Conservation (phyloP, 2,329 filamentous ascomycete genomes). For the Xylaria hypoxylon region DNA sequence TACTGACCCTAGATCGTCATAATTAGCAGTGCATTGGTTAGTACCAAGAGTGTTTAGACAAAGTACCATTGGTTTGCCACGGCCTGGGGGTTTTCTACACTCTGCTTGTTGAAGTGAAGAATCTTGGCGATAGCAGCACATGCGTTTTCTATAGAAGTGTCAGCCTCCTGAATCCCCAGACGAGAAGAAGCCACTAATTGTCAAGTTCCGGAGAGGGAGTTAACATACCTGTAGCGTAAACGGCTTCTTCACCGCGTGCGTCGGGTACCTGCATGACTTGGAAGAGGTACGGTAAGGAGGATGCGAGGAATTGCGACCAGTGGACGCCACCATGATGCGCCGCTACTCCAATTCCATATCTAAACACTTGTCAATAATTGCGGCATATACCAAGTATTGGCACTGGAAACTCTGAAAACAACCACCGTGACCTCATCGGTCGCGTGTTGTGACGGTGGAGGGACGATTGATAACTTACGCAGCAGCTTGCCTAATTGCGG, state of each 20-base stretch:
- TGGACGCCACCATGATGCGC: conserved; percentile 89
- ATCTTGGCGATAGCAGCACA: conserved; percentile 98
- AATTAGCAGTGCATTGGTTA: conserved; percentile 15
- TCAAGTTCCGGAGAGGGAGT: not conserved
- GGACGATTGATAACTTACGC: conserved; percentile 63
- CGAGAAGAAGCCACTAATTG: not conserved
- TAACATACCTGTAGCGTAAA: conserved; percentile 78
- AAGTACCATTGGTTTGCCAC: conserved; percentile 77
- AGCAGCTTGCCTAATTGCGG: conserved; percentile 94
- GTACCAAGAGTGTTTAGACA: conserved; percentile 3
- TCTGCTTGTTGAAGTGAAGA: conserved; percentile 84
- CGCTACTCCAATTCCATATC: conserved; percentile 89
- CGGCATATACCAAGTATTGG: too few relatives aligned
- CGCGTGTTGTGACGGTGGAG: not conserved
- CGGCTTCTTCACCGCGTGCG: conserved; percentile 88
- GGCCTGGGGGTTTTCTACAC: conserved; percentile 80
- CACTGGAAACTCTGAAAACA: not conserved
- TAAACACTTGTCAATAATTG: conserved; percentile 36
- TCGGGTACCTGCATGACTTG: conserved; percentile 84
- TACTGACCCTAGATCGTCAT: conserved; percentile 70
- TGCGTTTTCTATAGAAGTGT: conserved; percentile 76
- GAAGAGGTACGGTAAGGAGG: conserved; percentile 84
- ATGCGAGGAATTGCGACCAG: conserved; percentile 89
- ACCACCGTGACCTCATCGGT: not conserved
- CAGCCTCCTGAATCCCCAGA: conserved; percentile 19